Evolutionary conservation across 148 eudicot genomes (phyloP), one percentile per base, ranked within the genome.

Genomic region (Beta vulgaris): DNA sequence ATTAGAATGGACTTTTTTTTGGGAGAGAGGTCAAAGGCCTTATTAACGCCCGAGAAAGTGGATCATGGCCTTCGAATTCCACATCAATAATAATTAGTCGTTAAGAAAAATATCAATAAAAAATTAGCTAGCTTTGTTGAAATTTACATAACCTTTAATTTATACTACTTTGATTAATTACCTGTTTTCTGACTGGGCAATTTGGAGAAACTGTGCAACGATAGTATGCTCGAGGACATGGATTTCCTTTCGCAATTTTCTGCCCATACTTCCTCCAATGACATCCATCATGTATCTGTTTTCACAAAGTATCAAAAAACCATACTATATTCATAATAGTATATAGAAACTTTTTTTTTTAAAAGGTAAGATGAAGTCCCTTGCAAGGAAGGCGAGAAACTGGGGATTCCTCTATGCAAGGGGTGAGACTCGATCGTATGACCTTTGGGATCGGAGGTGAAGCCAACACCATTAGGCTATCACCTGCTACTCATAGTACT

Each of bases 191-290:
- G 14, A 87, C 90, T 0, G 90, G 90, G 7, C 90, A 87, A 61
- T 85, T 75, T 7, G 90, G 75, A 18, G 90, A 84, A 59, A 84
- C 74, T 3, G 90, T 84, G 78, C 90, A 87, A 2, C 90, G 81
- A 53, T 82, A 87, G 71, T 87, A 87, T 7, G 87, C 86, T 80
- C 90, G 87, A 58, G 90, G 90, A 68, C 87, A 87, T 0, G 90
- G 90, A 62, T 87, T 87, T 72, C 90, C 87, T 77, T 87, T 87
- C 0, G 90, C 84, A 13, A 79, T 87, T 67, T 87, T 87, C 66
- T 87, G 90, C 25, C 87, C 87, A 65, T 87, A 87, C 53, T 87
- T 87, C 49, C 90, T 77, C 90, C 90, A 87, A 67, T 84, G 90
- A 18, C 90, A 84, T 67, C 90, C 90, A 71, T 87, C 90, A 48